phyloP scores from a whole-genome alignment of 192 early-diverging fungal species.

The Helicostylum pulchrum region DNA sequence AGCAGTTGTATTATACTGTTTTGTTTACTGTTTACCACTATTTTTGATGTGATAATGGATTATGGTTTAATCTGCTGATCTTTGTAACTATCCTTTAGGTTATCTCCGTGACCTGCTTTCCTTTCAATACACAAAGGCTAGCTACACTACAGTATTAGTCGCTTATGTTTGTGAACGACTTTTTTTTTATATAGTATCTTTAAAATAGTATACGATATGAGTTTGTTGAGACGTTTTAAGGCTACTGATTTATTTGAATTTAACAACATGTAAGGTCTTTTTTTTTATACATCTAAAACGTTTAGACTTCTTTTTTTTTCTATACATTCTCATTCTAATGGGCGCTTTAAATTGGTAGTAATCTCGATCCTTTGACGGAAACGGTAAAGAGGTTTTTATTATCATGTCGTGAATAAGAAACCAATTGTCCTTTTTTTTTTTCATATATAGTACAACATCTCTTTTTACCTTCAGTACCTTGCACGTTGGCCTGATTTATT shows the following conservation, averaged over 20 bases:
- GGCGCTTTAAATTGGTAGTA: slow-evolving; percentile 44
- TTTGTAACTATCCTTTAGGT: too few species aligned
- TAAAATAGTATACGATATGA: slow-evolving; percentile 12
- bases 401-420: neutral
- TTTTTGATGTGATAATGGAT: too few species aligned
- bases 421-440: neutral
- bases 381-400: slow-evolving; percentile 54
- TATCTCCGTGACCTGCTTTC: too few species aligned
- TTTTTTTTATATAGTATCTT: neutral
- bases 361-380: slow-evolving; percentile 91
- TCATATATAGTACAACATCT: slow-evolving; percentile 77
- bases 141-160: neutral
- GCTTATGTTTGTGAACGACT: neutral
- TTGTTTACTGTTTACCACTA: too few species aligned
- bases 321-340: neutral
- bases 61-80: too few species aligned
- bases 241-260: slow-evolving; percentile 93
- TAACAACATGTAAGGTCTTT: slow-evolving; percentile 74
- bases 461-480: slow-evolving; percentile 91
- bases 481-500: slow-evolving; percentile 94
- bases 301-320: neutral
- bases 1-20: too few species aligned
- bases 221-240: slow-evolving; percentile 40
- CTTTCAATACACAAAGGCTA: neutral
- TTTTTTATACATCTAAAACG: neutral